A percentile compares a stretch with the other conserved stretches of the same genome.
Conservation (phyloP, 352 stramenopile genomes). For the Globisporangium perplexum region DNA sequence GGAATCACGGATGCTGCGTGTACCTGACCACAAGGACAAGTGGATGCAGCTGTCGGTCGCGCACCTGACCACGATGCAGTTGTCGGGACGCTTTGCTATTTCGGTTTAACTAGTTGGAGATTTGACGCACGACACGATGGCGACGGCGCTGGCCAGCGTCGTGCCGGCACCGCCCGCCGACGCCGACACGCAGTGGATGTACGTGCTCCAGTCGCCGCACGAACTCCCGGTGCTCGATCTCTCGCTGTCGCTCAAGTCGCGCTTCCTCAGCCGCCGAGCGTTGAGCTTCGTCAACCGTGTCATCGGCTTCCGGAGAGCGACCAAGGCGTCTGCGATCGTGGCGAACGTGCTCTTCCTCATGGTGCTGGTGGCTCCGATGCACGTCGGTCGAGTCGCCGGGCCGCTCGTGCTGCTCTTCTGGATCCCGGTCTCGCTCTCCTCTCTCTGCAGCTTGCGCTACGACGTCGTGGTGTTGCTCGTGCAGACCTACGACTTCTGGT, state of each 20-base stretch:
- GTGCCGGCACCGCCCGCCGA: no score
- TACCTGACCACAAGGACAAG: no score
- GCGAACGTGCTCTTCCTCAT: slow-evolving; percentile 2
- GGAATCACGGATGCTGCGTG: no score
- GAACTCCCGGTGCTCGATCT: slow-evolving; percentile 11
- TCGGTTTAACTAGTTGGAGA: no score
- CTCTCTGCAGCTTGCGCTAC: slow-evolving; percentile 5
- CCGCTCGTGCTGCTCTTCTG: slow-evolving; percentile 1
- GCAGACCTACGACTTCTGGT: slow-evolving; percentile 12
- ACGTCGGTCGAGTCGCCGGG: neutral
- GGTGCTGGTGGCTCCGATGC: neutral
- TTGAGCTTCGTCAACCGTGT: neutral
- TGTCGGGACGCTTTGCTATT: no score
- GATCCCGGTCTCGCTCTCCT: neutral
- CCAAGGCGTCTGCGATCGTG: neutral
- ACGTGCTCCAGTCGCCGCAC: slow-evolving; percentile 3
- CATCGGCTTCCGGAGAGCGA: neutral
- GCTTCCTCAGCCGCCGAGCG: slow-evolving; percentile 6
- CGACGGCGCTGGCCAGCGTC: neutral
- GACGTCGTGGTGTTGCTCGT: slow-evolving; percentile 10
- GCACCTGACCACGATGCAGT: no score
- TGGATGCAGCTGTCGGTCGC: no score
- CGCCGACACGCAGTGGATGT: neutral
- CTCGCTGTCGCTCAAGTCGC: slow-evolving; percentile 18
- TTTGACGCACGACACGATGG: no score